A percentile compares a stretch with the other conserved stretches of the same genome.
These are phyloP conservation scores for Zymoseptoria tritici DNA, from an alignment of 2,329 filamentous ascomycete species.

Conservation along the genomic window DNA sequence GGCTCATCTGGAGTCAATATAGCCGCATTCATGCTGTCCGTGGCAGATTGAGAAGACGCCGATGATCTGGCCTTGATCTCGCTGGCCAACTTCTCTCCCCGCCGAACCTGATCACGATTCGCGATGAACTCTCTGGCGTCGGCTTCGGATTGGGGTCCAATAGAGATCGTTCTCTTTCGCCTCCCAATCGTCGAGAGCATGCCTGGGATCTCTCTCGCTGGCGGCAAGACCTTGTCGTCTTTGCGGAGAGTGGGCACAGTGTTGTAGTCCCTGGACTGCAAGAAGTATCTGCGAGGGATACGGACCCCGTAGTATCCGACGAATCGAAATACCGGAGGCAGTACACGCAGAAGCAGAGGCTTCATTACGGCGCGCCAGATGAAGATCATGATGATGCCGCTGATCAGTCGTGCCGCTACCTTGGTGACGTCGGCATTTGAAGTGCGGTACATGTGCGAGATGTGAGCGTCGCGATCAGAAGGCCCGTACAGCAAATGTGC, in stretches of 20 bases:
- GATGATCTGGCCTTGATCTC: slow-evolving; percentile 6
- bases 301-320: slow-evolving; percentile 73
- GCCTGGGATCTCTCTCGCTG: slow-evolving; percentile 76
- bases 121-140: slow-evolving; percentile 94
- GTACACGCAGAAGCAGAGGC: slow-evolving; percentile 63
- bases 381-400: slow-evolving; percentile 79
- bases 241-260: slow-evolving; percentile 66
- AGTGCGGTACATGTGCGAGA: slow-evolving; percentile 17
- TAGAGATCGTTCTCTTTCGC: slow-evolving; percentile 72
- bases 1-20: slow-evolving; percentile 13
- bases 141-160: slow-evolving; percentile 90
- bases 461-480: not conserved
- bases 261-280: slow-evolving; percentile 75
- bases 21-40: slow-evolving; percentile 1
- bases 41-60: slow-evolving; percentile 3
- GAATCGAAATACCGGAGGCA: slow-evolving; percentile 82
- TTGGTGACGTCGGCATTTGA: slow-evolving; percentile 58
- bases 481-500: slow-evolving; percentile 4
- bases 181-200: slow-evolving; percentile 77
- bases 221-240: slow-evolving; percentile 83
- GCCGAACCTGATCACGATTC: slow-evolving; percentile 66
- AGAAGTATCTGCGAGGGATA: slow-evolving; percentile 84
- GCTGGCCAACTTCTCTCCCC: slow-evolving; percentile 34
- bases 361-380: slow-evolving; percentile 88
- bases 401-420: slow-evolving; percentile 59